These are phyloP conservation scores for Salix viminalis DNA, from an alignment of 345 rosid species.

Conservation along the genomic window DNA sequence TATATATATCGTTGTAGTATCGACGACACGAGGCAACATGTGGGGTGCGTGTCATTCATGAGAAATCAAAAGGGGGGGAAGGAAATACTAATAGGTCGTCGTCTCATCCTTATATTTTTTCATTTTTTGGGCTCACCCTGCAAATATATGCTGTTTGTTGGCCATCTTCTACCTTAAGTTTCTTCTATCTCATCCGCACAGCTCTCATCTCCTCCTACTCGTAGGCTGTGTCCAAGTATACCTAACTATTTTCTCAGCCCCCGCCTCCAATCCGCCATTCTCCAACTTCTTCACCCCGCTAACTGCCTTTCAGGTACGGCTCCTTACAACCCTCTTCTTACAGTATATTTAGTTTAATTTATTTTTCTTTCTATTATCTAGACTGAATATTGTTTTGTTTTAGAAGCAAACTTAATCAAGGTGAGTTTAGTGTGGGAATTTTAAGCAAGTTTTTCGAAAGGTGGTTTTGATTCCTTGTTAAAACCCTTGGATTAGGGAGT, in stretches of 20 bases:
- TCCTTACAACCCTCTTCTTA: too few species aligned
- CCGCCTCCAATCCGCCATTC: background rate
- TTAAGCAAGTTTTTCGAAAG: background rate
- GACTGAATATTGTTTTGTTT: background rate
- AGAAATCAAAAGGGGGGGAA: background rate
- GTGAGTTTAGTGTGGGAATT: background rate
- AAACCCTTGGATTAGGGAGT: too few species aligned
- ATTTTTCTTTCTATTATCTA: background rate
- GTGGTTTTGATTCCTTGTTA: background rate
- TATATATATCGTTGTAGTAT: too few species aligned
- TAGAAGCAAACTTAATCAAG: background rate
- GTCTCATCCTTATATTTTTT: too few species aligned
- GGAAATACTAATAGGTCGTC: background rate
- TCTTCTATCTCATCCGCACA: background rate
- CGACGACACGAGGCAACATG: too few species aligned
- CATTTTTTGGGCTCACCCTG: background rate
- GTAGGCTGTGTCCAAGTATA: background rate
- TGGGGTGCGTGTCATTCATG: background rate
- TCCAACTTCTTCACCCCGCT: background rate
- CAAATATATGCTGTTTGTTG: background rate
- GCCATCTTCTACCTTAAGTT: background rate
- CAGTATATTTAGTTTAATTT: too few species aligned
- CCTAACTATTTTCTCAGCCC: background rate
- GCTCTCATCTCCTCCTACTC: background rate
- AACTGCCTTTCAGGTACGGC: background rate